Evolutionary conservation across 257 asterid genomes (phyloP).

Genomic region (Plantago ovata): DNA sequence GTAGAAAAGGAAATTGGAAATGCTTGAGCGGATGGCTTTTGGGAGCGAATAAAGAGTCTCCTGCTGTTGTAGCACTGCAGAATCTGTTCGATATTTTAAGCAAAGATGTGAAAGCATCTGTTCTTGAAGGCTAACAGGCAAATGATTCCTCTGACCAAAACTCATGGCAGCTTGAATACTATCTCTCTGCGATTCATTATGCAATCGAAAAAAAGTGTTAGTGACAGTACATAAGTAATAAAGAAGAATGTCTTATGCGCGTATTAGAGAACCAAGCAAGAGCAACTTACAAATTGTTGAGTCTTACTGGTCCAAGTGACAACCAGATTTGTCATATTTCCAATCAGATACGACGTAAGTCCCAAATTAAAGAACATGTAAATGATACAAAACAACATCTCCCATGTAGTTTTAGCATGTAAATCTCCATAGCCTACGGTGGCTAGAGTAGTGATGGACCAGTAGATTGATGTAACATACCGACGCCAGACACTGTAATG

Average conservation of each 20-base stretch:
- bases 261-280: too few relatives aligned
- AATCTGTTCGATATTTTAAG: constrained; percentile 45
- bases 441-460: constrained; percentile 56
- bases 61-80: constrained; percentile 55
- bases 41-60: constrained; percentile 51
- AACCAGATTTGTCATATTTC: constrained; percentile 56
- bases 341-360: constrained; percentile 42
- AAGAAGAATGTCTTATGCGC: too few relatives aligned
- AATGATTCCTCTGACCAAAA: constrained; percentile 48
- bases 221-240: too few relatives aligned
- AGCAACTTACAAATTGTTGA: constrained; percentile 40
- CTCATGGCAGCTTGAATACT: constrained; percentile 47
- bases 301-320: constrained; percentile 49
- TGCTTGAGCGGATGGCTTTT: constrained; percentile 47
- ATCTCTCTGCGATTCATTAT: constrained; percentile 36
- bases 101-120: constrained; percentile 54
- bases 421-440: constrained; percentile 58
- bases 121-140: constrained; percentile 48
- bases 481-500: constrained; percentile 32
- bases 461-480: constrained; percentile 44
- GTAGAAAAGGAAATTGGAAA: constrained; percentile 46
- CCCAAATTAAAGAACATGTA: constrained; percentile 54
- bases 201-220: background rate
- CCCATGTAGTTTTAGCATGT: constrained; percentile 39
- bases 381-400: constrained; percentile 37